phyloP scores from a whole-genome alignment of 75 land plant genomes.

The Picea sitchensis region DNA sequence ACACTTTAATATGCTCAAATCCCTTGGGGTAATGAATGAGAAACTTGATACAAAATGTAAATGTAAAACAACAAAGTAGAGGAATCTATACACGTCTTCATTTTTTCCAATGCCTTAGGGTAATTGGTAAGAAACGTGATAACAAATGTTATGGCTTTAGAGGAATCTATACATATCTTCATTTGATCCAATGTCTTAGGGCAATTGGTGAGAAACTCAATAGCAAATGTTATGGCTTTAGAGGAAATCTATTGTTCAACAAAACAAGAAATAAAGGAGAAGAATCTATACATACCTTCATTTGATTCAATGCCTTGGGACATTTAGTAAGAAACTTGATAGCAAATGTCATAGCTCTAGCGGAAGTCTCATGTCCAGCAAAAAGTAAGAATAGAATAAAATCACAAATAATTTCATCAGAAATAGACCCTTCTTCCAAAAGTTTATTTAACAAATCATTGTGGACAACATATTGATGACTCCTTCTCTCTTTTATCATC shows the following conservation, averaged over 20 bases:
- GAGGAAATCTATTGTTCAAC: constrained; percentile 12
- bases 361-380: constrained; percentile 12
- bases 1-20: not conserved
- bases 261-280: not conserved
- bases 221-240: constrained; percentile 1
- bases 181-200: not conserved
- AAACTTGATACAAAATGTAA: too few species aligned
- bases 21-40: too few species aligned
- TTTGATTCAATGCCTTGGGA: not conserved
- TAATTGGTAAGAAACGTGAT: too few species aligned
- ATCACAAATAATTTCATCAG: not conserved
- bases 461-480: too few species aligned
- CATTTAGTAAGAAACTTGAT: constrained; percentile 13
- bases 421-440: not conserved
- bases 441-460: not conserved
- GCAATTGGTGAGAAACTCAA: constrained; percentile 10
- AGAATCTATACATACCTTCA: too few species aligned
- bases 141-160: too few species aligned
- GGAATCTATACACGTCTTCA: not conserved
- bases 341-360: constrained; percentile 7
- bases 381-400: constrained; percentile 5
- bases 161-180: not conserved
- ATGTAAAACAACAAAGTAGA: too few species aligned
- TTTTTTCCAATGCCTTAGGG: too few species aligned
- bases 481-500: too few species aligned